These are phyloP conservation scores for Suillus paluster DNA, from an alignment of 768 basidiomycete species.

Conservation along the genomic window DNA sequence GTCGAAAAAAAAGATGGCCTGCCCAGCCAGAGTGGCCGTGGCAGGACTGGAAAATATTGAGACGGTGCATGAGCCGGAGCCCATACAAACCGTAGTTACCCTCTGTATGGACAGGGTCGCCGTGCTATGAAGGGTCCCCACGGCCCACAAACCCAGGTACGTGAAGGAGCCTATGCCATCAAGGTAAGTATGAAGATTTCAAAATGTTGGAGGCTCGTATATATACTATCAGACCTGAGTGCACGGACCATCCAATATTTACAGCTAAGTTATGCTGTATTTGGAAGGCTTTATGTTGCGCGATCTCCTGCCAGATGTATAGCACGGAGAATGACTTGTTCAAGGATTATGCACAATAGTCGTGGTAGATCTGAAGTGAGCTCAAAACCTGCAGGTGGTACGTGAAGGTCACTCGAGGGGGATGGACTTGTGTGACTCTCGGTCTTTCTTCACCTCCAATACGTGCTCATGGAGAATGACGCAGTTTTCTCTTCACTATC, in stretches of 20 bases:
- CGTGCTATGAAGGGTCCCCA: slow-evolving; percentile 66
- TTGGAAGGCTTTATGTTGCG: slow-evolving; percentile 2
- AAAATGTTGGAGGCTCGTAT: slow-evolving; percentile 13
- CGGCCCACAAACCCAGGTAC: slow-evolving; percentile 55
- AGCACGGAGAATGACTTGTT: too few relatives aligned
- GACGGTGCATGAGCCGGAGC: slow-evolving; percentile 75
- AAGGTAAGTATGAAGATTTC: slow-evolving; percentile 58
- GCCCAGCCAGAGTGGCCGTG: slow-evolving; percentile 66
- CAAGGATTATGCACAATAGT: too few relatives aligned
- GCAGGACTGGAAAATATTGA: slow-evolving; percentile 75
- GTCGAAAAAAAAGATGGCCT: slow-evolving; percentile 49
- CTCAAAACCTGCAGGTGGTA: too few relatives aligned
- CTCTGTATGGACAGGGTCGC: slow-evolving; percentile 73
- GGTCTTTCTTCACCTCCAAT: too few relatives aligned
- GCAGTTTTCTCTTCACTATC: too few relatives aligned
- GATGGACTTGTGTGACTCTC: too few relatives aligned
- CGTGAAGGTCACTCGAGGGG: too few relatives aligned
- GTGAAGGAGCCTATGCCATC: slow-evolving; percentile 58
- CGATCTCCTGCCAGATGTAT: too few relatives aligned
- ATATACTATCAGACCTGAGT: slow-evolving; percentile 28
- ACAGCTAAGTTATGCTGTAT: too few relatives aligned
- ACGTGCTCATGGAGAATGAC: too few relatives aligned
- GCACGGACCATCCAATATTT: slow-evolving; percentile 38
- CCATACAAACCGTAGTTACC: slow-evolving; percentile 62
- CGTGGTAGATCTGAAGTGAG: too few relatives aligned